phyloP scores from a whole-genome alignment of 148 eudicot species.

The Salicornia ramosissima region DNA sequence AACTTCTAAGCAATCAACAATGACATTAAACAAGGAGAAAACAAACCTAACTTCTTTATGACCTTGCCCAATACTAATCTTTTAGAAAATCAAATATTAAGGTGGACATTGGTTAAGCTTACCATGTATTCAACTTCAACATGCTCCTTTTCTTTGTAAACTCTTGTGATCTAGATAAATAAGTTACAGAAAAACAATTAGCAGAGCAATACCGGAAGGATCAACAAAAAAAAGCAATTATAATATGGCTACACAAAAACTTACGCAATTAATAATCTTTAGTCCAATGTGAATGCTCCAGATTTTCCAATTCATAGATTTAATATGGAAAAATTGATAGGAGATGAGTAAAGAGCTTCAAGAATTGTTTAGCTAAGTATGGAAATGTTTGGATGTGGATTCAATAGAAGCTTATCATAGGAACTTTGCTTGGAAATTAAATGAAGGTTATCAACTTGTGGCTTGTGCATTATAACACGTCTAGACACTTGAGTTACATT shows the following conservation, averaged over 20 bases:
- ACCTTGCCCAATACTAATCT: neutral
- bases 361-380: no score
- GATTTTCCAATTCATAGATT: no score
- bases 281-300: neutral
- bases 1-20: neutral
- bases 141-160: constrained; percentile 81
- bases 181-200: constrained; percentile 15
- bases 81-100: constrained; percentile 3
- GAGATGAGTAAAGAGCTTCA: no score
- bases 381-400: no score
- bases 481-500: no score
- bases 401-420: no score
- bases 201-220: neutral
- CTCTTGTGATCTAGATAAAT: constrained; percentile 66
- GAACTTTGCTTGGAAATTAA: no score
- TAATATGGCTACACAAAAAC: neutral
- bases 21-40: constrained; percentile 3
- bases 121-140: constrained; percentile 86
- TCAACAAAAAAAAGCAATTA: neutral
- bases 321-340: no score
- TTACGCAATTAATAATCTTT: neutral
- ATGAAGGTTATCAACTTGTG: no score
- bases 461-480: no score
- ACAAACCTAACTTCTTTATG: neutral
- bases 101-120: constrained; percentile 26